phyloP scores from a whole-genome alignment of 2,329 filamentous ascomycete genomes.

The Scedosporium boydii region DNA sequence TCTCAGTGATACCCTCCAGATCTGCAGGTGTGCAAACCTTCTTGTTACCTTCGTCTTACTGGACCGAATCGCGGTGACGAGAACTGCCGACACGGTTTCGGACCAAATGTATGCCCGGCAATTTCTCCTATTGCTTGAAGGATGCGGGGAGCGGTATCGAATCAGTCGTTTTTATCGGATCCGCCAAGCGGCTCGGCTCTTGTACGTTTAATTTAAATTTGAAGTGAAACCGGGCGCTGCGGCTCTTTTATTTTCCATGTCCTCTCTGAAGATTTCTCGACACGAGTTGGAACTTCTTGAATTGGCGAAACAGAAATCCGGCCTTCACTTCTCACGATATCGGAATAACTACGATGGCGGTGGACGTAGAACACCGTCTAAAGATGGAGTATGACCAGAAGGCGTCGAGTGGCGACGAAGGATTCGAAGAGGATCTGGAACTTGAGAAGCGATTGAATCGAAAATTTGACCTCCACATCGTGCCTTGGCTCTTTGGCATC shows the following conservation, averaged over 20 bases:
- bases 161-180: background rate
- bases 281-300: background rate
- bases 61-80: background rate
- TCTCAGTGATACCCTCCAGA: background rate
- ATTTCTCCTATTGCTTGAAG: background rate
- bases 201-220: background rate
- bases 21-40: background rate
- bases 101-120: background rate
- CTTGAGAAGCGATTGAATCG: slow-evolving; percentile 14
- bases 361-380: background rate
- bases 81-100: background rate
- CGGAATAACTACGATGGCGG: background rate
- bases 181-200: background rate
- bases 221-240: background rate
- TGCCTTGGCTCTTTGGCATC: slow-evolving; percentile 17
- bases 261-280: background rate
- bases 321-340: background rate
- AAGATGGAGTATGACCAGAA: background rate
- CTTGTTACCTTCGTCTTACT: background rate
- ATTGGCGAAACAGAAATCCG: background rate
- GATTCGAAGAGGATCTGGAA: background rate
- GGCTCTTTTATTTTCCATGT: background rate
- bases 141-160: background rate
- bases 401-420: background rate
- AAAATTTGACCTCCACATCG: slow-evolving; percentile 16